A percentile compares a stretch with the other conserved stretches of the same genome.
Evolutionary conservation across 2,329 filamentous ascomycete genomes (phyloP).

Genomic region (Cladorrhinum sp.): DNA sequence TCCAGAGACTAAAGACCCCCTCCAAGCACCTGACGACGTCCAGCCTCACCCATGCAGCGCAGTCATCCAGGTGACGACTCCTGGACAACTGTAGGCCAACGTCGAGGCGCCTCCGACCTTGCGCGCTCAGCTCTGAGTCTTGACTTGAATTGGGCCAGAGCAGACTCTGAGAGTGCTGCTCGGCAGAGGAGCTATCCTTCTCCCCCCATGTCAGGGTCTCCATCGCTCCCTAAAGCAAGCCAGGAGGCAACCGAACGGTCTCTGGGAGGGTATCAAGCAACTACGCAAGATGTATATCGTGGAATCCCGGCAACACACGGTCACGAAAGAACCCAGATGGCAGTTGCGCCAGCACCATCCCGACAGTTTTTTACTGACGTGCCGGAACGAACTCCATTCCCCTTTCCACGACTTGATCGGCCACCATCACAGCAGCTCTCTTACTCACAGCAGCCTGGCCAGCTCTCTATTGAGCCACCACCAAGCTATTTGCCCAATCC

Average conservation of each 20-base stretch:
- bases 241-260: constrained; percentile 56
- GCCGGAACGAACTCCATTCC: constrained; percentile 40
- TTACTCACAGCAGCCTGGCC: constrained; percentile 34
- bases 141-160: constrained; percentile 55
- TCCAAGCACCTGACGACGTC: constrained; percentile 24
- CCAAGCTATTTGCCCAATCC: constrained; percentile 26
- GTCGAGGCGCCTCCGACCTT: constrained; percentile 55
- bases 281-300: constrained; percentile 52
- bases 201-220: constrained; percentile 72
- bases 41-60: constrained; percentile 52
- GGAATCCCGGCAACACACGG: constrained; percentile 37
- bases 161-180: constrained; percentile 52
- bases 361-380: constrained; percentile 39
- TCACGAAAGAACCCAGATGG: constrained; percentile 34
- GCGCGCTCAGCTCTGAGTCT: constrained; percentile 47
- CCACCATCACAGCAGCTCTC: constrained; percentile 32
- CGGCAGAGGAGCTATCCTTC: constrained; percentile 63
- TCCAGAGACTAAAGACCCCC: constrained; percentile 25
- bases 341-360: constrained; percentile 27
- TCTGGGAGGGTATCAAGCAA: constrained; percentile 45
- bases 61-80: constrained; percentile 43
- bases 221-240: constrained; percentile 56
- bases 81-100: constrained; percentile 52
- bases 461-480: constrained; percentile 31
- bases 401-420: constrained; percentile 40